phyloP scores from a whole-genome alignment of 441 rosid species.

The Kokia cookei region DNA sequence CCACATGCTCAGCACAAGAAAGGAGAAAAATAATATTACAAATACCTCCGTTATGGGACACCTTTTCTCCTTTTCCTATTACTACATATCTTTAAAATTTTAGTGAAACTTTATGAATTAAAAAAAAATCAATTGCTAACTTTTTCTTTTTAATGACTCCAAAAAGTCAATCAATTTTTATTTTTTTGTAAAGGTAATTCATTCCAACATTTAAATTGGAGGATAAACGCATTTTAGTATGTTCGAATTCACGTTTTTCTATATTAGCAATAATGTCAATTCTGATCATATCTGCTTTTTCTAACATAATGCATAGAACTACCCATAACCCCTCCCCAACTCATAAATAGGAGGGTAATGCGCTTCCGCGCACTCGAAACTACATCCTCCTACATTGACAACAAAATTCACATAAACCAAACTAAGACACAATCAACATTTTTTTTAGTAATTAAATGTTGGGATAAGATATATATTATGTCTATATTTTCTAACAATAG shows the following conservation, averaged over 20 bases:
- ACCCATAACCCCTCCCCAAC: no score
- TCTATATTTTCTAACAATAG: not conserved
- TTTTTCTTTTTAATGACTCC: not conserved
- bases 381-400: no score
- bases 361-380: no score
- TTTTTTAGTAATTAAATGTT: not conserved
- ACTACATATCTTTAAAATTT: not conserved
- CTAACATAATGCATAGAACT: no score
- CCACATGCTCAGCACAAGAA: not conserved
- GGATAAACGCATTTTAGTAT: no score
- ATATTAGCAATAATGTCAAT: accelerated
- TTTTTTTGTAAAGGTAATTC: not conserved
- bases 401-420: no score
- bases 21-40: not conserved
- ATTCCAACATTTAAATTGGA: no score
- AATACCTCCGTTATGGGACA: not conserved
- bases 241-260: accelerated
- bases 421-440: not conserved
- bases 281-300: no score
- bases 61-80: not conserved
- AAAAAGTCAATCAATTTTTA: not conserved
- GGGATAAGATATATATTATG: not conserved
- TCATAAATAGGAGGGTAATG: no score
- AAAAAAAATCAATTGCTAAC: not conserved
- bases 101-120: not conserved